Evolutionary conservation across 805 yeast genomes (phyloP), one percentile per base, ranked within the genome.

Genomic region (Monosporozyma servazzii): DNA sequence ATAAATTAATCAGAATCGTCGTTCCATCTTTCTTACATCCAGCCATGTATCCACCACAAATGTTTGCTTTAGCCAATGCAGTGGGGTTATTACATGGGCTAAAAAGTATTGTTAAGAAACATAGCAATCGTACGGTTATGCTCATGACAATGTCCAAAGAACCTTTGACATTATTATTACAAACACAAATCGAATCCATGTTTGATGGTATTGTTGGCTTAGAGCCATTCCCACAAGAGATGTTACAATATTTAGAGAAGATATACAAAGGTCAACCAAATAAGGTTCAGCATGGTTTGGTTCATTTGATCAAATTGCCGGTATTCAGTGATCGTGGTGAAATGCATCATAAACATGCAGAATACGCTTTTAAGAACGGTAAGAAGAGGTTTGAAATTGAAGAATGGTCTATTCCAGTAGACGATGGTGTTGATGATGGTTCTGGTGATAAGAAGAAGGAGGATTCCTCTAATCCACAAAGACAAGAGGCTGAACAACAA

Each of bases 371-470:
- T 70, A 82, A 83, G 62, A 87, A 88, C 57, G 91, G 96, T 13
- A 77, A 86, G 55, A 80, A 81, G 66, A 81, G 78, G 59, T 88
- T 91, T 63, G 96, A 87, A 61, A 84, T 93, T 49, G 91, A 87
- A 57, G 88, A 83, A 61, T 93, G 96, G 96, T 88, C 96, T n/a
- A 93, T 93, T 48, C 98, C 99, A 0, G 96, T 91, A 2, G 96
- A 89, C 52, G 95, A 85, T 52, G 86, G 75, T n/a, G 84, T 75
- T 15, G 77, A 29, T 5, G 50, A 20, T 4, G 50, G 31, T 15
- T 37, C 51, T 33, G 48, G 18, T 18, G 43, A 40, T 2, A 42
- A 40, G 27, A 40, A 37, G 15, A 37, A 37, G 23, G 41, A 37
- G 9, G 41, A 37, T 10, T 18, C 42, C 8, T 18, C 36, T 15